phyloP scores from a whole-genome alignment of 192 early-diverging fungal species.

The Backusella liffmaniae region DNA sequence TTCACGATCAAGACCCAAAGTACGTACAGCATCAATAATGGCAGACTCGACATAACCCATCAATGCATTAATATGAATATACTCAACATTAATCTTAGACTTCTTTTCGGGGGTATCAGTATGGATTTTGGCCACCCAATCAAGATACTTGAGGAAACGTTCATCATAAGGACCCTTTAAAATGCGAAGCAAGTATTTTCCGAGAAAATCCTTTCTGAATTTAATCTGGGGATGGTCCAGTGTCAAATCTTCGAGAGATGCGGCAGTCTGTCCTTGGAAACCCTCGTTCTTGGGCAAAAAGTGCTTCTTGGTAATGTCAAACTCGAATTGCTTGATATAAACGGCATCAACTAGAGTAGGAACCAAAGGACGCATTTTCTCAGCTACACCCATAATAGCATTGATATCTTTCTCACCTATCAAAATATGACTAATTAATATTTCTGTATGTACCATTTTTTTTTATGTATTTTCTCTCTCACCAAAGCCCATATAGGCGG shows the following conservation, averaged over 20 bases:
- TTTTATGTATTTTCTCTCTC: slow-evolving; percentile 1
- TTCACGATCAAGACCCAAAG: slow-evolving; percentile 51
- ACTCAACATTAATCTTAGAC: slow-evolving; percentile 77
- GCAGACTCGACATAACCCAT: slow-evolving; percentile 64
- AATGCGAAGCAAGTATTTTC: slow-evolving; percentile 68
- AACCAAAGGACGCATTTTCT: slow-evolving; percentile 63
- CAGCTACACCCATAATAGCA: slow-evolving; percentile 64
- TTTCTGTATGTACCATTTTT: neutral
- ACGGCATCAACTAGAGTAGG: slow-evolving; percentile 77
- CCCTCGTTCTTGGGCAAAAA: slow-evolving; percentile 70
- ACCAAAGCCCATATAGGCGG: slow-evolving; percentile 70
- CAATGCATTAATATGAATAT: slow-evolving; percentile 78
- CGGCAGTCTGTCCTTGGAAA: slow-evolving; percentile 39
- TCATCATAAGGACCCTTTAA: slow-evolving; percentile 47
- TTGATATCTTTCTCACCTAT: slow-evolving; percentile 56
- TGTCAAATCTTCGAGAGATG: slow-evolving; percentile 42
- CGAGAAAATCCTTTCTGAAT: slow-evolving; percentile 75
- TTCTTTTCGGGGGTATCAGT: slow-evolving; percentile 70
- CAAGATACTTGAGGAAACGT: slow-evolving; percentile 67
- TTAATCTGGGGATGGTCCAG: slow-evolving; percentile 66
- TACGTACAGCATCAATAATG: slow-evolving; percentile 52
- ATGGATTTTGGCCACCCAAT: slow-evolving; percentile 81
- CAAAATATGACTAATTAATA: slow-evolving; percentile 39
- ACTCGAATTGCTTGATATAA: slow-evolving; percentile 66
- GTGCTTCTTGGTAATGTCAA: slow-evolving; percentile 72